These are phyloP conservation scores for Fonsecaea pedrosoi DNA, from an alignment of 2,329 filamentous ascomycete species.

Conservation along the genomic window DNA sequence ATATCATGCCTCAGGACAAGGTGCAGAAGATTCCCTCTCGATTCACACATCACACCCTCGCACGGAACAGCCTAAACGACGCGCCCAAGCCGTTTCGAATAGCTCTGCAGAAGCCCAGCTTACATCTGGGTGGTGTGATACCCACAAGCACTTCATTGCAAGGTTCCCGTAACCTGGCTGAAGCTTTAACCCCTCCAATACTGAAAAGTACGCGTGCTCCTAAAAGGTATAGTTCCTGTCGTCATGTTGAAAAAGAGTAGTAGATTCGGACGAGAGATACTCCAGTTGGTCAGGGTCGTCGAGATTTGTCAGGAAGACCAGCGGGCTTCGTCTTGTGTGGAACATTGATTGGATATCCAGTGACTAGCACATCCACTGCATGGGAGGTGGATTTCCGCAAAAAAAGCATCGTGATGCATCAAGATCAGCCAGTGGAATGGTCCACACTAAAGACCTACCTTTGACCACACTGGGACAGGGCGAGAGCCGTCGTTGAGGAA, in stretches of 20 bases:
- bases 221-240: neutral
- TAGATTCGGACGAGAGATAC: neutral
- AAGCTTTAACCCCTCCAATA: constrained; percentile 9
- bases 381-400: neutral
- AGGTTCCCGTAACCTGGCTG: neutral
- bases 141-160: neutral
- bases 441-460: neutral
- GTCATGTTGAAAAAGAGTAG: no score
- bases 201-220: constrained; percentile 4
- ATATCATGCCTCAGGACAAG: neutral
- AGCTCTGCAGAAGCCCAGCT: constrained; percentile 4
- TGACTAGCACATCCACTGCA: neutral
- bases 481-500: neutral
- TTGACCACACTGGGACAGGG: neutral
- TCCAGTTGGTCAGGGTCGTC: neutral
- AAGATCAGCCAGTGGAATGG: neutral
- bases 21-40: neutral
- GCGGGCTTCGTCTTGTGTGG: neutral
- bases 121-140: constrained; percentile 1
- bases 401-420: neutral
- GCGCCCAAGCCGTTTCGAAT: neutral
- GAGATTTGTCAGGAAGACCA: neutral
- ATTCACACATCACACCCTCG: neutral
- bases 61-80: neutral
- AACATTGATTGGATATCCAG: neutral